Evolutionary conservation across 2,329 filamentous ascomycete genomes (phyloP).

Genomic region (Exserohilum rostratum): DNA sequence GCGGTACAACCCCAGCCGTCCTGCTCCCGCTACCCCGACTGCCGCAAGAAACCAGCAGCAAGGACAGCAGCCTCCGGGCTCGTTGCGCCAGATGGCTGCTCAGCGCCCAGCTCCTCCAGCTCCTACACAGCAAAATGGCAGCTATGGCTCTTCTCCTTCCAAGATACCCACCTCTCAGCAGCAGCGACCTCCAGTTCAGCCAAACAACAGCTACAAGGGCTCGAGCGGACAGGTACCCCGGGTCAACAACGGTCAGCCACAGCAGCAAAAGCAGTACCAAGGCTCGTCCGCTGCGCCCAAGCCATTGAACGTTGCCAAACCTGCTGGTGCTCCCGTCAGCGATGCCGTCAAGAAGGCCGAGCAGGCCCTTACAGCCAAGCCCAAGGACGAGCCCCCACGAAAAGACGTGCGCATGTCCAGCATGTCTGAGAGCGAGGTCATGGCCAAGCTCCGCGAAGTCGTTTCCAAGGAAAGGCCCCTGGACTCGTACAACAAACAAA

Average conservation of each 20-base stretch:
- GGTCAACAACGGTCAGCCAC: conserved; percentile 52
- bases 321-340: conserved; percentile 56
- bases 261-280: conserved; percentile 43
- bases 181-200: conserved; percentile 51
- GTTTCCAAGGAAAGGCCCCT: conserved; percentile 96
- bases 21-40: conserved; percentile 78
- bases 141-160: conserved; percentile 37
- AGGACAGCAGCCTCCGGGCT: conserved; percentile 58
- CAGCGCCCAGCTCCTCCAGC: conserved; percentile 84
- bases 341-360: conserved; percentile 89
- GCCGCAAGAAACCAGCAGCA: conserved; percentile 57
- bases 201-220: conserved; percentile 48
- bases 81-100: conserved; percentile 63
- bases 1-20: conserved; percentile 84
- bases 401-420: conserved; percentile 98
- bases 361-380: conserved; percentile 72
- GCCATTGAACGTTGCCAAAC: conserved; percentile 60
- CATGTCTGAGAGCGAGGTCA: conserved; percentile 96
- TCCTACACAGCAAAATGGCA: conserved; percentile 54
- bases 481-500: conserved; percentile 96
- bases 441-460: conserved; percentile 91
- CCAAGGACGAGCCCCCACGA: conserved; percentile 76
- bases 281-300: conserved; percentile 59
- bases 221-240: conserved; percentile 51
- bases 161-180: conserved; percentile 34